phyloP scores from a whole-genome alignment of 345 rosid genomes.

The Hirschfeldia incana region DNA sequence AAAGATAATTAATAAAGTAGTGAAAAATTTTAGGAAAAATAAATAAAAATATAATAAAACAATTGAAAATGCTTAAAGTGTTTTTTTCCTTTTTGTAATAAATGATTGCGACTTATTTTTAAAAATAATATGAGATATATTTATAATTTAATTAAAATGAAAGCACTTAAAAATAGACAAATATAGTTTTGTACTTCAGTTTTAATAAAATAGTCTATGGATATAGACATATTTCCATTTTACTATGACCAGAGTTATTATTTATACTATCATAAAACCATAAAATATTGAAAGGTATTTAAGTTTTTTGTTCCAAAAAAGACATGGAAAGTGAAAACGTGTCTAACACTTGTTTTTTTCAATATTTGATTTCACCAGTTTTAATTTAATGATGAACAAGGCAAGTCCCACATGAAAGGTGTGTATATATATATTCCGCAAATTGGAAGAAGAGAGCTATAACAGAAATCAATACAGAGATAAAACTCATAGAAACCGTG shows the following conservation, averaged over 20 bases:
- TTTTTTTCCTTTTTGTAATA: no score
- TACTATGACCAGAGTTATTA: not conserved
- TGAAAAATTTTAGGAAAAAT: no score
- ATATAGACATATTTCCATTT: not conserved
- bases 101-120: no score
- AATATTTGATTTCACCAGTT: not conserved
- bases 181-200: no score
- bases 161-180: no score
- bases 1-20: no score
- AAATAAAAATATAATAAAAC: no score
- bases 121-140: no score
- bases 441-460: constrained; percentile 9
- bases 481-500: constrained; percentile 10
- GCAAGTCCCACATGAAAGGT: not conserved
- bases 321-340: not conserved
- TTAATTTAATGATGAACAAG: not conserved
- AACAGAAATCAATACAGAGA: constrained; percentile 10
- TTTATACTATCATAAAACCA: not conserved
- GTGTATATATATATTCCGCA: constrained; percentile 12
- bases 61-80: no score
- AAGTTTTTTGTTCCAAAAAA: not conserved
- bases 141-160: no score
- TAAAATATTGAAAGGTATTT: not conserved
- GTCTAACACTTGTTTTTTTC: not conserved
- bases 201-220: no score